Conservation (phyloP, 2,329 filamentous ascomycete genomes). For the Trichophyton equinum region DNA sequence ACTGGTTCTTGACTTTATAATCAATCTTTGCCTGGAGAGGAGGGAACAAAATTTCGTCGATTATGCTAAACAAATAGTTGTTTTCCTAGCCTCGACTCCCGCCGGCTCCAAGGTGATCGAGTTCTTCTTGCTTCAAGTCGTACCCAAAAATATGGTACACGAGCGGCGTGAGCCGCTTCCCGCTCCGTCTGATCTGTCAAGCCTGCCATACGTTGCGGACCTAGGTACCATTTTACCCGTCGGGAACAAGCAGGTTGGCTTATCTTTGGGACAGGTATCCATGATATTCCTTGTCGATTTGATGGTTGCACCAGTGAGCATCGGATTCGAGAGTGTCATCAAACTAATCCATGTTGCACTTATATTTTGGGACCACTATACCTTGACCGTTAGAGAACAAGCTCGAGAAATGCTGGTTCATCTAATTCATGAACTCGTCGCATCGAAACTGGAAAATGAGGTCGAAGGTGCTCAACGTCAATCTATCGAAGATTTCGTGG, state of each 20-base stretch:
- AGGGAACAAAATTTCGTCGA: constrained; percentile 97
- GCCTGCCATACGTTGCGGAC: constrained; percentile 82
- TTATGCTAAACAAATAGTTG: constrained; percentile 94
- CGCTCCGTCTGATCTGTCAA: constrained; percentile 53
- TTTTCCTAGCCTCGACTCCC: constrained; percentile 78
- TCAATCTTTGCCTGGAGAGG: constrained; percentile 79
- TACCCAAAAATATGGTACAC: constrained; percentile 92
- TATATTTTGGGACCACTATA: constrained; percentile 96
- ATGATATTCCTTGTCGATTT: constrained; percentile 89
- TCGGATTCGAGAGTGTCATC: constrained; percentile 67
- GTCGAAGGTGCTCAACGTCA: constrained; percentile 53
- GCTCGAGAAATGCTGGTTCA: constrained; percentile 96
- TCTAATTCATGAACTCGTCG: constrained; percentile 88
- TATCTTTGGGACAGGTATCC: constrained; percentile 85
- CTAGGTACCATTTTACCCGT: constrained; percentile 65
- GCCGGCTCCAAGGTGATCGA: constrained; percentile 87
- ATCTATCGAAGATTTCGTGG: constrained; percentile 76
- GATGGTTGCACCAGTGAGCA: constrained; percentile 80
- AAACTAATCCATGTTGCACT: constrained; percentile 81
- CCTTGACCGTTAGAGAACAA: constrained; percentile 85
- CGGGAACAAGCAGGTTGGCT: constrained; percentile 79
- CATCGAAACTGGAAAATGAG: constrained; percentile 63
- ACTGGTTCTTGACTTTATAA: constrained; percentile 90
- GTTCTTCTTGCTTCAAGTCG: constrained; percentile 81
- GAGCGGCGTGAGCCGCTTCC: constrained; percentile 63